Evolutionary conservation across 2,329 filamentous ascomycete species (phyloP), one percentile per base, ranked within the genome.

Genomic region (Cladophialophora bantiana): DNA sequence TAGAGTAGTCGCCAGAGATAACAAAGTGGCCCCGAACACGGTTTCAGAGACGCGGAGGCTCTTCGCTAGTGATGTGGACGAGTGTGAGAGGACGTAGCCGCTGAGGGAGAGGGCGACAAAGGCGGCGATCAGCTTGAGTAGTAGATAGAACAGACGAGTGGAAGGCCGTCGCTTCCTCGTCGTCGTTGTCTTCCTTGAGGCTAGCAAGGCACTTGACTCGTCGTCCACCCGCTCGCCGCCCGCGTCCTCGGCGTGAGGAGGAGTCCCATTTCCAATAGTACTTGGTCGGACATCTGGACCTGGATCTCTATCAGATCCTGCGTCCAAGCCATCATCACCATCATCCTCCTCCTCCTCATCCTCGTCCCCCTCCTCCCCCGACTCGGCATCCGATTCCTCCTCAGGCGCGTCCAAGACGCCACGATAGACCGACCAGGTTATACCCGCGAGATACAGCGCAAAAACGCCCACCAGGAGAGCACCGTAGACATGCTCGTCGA

Each of bases 1-100:
- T 1, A 86, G 74, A 0, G 84, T 86, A 0, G 84, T 86, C 4
- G 83, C 84, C 68, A 87, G 77, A 0, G 83, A 79, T 42, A 86
- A 74, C 26, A 85, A 72, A 0, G 81, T 80, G 15, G 84, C 73
- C 7, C 83, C 82, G 59, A 85, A 79, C 35, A 85, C 73, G 0
- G 80, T 78, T 54, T 78, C 78, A 6, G 83, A 84, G 1, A 85
- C 73, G 9, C 75, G 70, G 10, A 84, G 75, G 13, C 74, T 74
- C 13, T 78, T 75, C 6, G 79, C 77, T 45, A 85, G 77, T 3
- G 77, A 75, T 3, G 73, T 75, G 13, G 82, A 77, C 45, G 78
- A 78, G 69, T 82, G 82, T 2, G 83, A 79, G 54, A 85, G 79
- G 45, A 85, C 76, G 66, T 83, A 85, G 53, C 82, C 81, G 15